Percentiles rank a stretch among this genome's conserved stretches.
These are phyloP conservation scores for Neurospora sp. DNA, from an alignment of 495 filamentous ascomycete genomes.

Conservation along the genomic window DNA sequence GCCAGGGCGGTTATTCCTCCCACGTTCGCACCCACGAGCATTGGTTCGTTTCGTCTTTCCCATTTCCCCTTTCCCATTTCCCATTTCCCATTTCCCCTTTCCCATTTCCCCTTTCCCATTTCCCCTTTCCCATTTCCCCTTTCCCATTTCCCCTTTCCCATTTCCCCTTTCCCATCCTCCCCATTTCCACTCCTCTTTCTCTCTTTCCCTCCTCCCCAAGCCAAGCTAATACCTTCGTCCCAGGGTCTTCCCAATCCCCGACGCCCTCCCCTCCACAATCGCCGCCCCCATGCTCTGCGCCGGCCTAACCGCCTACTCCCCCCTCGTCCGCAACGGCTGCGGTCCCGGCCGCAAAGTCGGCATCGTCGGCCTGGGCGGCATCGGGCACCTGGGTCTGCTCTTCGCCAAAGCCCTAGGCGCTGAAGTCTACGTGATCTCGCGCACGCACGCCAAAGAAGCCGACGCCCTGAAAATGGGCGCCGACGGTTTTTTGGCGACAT, in stretches of 20 bases:
- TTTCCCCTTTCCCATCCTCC: background rate
- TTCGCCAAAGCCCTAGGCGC: constrained; percentile 64
- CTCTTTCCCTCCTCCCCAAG: background rate
- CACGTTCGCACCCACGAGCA: constrained; percentile 47
- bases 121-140: background rate
- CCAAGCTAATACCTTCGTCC: background rate
- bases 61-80: background rate
- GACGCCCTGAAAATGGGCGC: constrained; percentile 61
- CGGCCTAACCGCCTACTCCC: constrained; percentile 71
- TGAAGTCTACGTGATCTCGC: constrained; percentile 61
- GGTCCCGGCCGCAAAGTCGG: constrained; percentile 75
- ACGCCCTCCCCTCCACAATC: constrained; percentile 50
- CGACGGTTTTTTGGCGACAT: constrained; percentile 61
- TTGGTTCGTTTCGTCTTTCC: constrained; percentile 24
- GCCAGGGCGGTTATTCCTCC: constrained; percentile 45
- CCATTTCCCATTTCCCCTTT: too few species aligned
- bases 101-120: background rate
- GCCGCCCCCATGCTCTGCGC: constrained; percentile 88
- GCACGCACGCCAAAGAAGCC: constrained; percentile 55
- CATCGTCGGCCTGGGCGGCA: constrained; percentile 60
- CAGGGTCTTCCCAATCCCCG: constrained; percentile 68
- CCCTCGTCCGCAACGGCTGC: constrained; percentile 62
- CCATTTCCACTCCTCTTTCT: background rate
- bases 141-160: background rate
- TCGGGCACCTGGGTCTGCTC: constrained; percentile 63